Evolutionary conservation across 129 eudicot genomes (phyloP).

Genomic region (Lactuca sativa): DNA sequence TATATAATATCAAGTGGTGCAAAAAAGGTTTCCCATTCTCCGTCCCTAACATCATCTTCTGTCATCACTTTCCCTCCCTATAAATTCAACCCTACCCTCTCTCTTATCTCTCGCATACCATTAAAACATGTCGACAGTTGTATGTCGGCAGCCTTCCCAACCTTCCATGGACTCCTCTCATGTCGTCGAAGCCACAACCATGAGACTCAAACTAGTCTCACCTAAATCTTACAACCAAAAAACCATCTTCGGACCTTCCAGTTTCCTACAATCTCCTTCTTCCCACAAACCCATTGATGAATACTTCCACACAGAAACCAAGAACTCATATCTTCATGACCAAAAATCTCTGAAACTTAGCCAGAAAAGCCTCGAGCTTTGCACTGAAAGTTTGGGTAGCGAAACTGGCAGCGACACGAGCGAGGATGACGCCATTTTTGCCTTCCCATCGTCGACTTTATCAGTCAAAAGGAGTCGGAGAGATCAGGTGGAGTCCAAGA

Average conservation of each 20-base stretch:
- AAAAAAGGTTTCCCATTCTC: slow-evolving; percentile 39
- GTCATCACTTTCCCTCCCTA: slow-evolving; percentile 48
- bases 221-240: slow-evolving; percentile 22
- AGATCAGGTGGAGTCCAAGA: slow-evolving; percentile 22
- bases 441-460: neutral
- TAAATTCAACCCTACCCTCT: slow-evolving; percentile 49
- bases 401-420: slow-evolving; percentile 62
- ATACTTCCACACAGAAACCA: slow-evolving; percentile 9
- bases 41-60: slow-evolving; percentile 21
- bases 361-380: slow-evolving; percentile 62
- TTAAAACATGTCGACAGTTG: slow-evolving; percentile 57
- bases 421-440: slow-evolving; percentile 21
- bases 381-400: slow-evolving; percentile 86
- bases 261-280: slow-evolving; percentile 32
- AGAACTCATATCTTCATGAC: slow-evolving; percentile 28
- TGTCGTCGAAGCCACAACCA: slow-evolving; percentile 39
- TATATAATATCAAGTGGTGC: slow-evolving; percentile 42
- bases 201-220: slow-evolving; percentile 54
- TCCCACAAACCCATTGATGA: slow-evolving; percentile 21
- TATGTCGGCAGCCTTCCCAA: slow-evolving; percentile 40
- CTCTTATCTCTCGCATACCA: slow-evolving; percentile 52
- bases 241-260: slow-evolving; percentile 24
- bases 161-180: slow-evolving; percentile 46
- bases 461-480: neutral
- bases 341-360: slow-evolving; percentile 43